Percentiles rank a stretch among this genome's conserved stretches.
These are phyloP conservation scores for Phlyctochytrium planicorne DNA, from an alignment of 192 early-diverging fungal species.

Conservation along the genomic window DNA sequence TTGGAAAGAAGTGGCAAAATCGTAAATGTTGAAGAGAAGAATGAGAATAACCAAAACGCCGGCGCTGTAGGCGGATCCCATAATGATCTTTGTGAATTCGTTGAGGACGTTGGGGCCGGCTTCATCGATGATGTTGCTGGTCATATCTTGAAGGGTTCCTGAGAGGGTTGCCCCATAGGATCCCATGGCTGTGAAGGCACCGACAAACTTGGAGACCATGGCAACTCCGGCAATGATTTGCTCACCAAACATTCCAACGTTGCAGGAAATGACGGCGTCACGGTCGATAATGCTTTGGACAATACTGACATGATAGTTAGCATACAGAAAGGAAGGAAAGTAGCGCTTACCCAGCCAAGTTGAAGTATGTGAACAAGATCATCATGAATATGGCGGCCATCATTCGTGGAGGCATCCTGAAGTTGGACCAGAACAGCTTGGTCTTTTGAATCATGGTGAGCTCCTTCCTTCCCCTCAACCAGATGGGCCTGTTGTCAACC, in stretches of 20 bases:
- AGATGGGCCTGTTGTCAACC: constrained; percentile 8
- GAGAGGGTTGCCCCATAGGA: neutral
- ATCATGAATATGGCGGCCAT: constrained; percentile 9
- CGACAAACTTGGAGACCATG: neutral
- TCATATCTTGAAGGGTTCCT: neutral
- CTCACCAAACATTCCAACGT: constrained; percentile 4
- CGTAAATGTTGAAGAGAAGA: constrained; percentile 13
- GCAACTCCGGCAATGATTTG: neutral
- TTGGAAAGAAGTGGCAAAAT: neutral
- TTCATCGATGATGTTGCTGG: neutral
- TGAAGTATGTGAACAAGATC: constrained; percentile 10
- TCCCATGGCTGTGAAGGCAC: neutral
- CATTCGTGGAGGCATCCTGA: neutral
- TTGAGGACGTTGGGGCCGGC: neutral
- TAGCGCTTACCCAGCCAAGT: neutral
- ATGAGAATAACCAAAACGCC: neutral
- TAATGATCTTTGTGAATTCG: constrained; percentile 1
- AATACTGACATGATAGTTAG: neutral
- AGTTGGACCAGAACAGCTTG: neutral
- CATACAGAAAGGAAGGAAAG: too few species aligned
- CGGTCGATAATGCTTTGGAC: neutral
- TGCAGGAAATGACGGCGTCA: neutral
- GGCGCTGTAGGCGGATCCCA: neutral
- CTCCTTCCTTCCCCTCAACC: neutral
- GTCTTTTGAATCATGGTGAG: neutral